Percentiles rank a stretch among this genome's conserved stretches.
These are phyloP conservation scores for Triangularia verruculosa DNA, from an alignment of 2,329 filamentous ascomycete species.

Conservation along the genomic window DNA sequence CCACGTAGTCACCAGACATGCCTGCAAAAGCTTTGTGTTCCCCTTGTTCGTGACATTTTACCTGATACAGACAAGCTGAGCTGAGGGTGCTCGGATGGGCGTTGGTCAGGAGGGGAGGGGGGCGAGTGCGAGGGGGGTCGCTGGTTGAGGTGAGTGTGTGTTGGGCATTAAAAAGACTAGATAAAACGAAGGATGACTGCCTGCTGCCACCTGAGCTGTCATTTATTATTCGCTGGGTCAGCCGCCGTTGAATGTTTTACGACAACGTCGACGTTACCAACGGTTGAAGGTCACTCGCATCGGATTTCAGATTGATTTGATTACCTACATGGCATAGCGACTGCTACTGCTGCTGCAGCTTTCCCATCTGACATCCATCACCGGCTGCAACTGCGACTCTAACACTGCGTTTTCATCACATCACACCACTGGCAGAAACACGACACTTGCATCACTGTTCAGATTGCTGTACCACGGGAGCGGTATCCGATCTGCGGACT, in stretches of 20 bases:
- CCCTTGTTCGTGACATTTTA: neutral
- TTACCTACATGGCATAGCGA: neutral
- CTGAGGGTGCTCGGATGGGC: too few species aligned
- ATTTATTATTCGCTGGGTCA: too few species aligned
- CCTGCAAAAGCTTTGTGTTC: too few species aligned
- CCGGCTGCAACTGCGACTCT: neutral
- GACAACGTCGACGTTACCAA: neutral
- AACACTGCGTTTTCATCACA: neutral
- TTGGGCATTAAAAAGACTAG: too few species aligned
- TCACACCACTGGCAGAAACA: neutral
- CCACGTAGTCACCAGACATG: too few species aligned
- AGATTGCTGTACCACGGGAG: neutral
- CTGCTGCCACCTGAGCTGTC: too few species aligned
- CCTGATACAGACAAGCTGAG: neutral
- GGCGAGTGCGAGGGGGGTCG: too few species aligned
- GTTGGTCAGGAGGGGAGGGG: too few species aligned
- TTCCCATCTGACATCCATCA: neutral
- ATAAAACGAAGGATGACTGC: too few species aligned
- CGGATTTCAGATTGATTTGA: neutral
- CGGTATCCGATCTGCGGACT: neutral
- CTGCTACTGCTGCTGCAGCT: neutral
- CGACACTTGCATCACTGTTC: neutral
- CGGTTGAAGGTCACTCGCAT: neutral
- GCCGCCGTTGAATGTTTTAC: neutral
- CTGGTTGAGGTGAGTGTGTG: too few species aligned